A percentile compares a stretch with the other conserved stretches of the same genome.
These are phyloP conservation scores for Circinella minor DNA, from an alignment of 371 early-diverging fungal genomes.

Conservation along the genomic window DNA sequence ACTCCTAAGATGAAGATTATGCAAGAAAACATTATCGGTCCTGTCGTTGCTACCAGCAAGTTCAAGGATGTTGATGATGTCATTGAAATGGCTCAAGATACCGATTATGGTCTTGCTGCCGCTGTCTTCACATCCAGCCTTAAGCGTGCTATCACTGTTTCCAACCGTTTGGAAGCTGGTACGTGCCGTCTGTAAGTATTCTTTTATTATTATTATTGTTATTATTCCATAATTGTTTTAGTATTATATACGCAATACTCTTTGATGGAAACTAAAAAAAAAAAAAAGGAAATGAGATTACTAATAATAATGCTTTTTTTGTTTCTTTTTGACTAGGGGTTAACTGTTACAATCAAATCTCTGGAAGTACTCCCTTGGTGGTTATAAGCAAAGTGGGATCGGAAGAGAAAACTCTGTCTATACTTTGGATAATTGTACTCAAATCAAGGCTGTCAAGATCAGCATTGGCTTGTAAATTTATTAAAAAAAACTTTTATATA, in stretches of 20 bases:
- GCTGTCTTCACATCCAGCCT: constrained; percentile 82
- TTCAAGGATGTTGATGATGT: constrained; percentile 77
- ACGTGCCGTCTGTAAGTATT: constrained; percentile 26
- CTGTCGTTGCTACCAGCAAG: constrained; percentile 73
- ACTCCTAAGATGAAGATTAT: constrained; percentile 65
- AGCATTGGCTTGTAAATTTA: constrained; percentile 23
- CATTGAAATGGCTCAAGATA: constrained; percentile 72
- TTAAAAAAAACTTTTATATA: too few species aligned
- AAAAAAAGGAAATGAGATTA: neutral
- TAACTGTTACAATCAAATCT: constrained; percentile 22
- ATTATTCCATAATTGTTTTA: too few species aligned
- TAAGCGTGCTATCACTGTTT: constrained; percentile 68
- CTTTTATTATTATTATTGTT: neutral
- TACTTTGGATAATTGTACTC: constrained; percentile 72
- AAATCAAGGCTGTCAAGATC: constrained; percentile 37
- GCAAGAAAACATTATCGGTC: constrained; percentile 85
- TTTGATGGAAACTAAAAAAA: neutral
- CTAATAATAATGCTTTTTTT: neutral
- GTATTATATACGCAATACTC: too few species aligned
- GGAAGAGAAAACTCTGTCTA: constrained; percentile 82
- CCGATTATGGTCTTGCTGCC: constrained; percentile 80
- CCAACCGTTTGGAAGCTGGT: constrained; percentile 49
- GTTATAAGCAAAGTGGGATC: constrained; percentile 84
- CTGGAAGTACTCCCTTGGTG: constrained; percentile 72
- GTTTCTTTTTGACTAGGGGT: constrained; percentile 11